phyloP scores from a whole-genome alignment of 2,329 filamentous ascomycete species.

The Penicillium sp. region DNA sequence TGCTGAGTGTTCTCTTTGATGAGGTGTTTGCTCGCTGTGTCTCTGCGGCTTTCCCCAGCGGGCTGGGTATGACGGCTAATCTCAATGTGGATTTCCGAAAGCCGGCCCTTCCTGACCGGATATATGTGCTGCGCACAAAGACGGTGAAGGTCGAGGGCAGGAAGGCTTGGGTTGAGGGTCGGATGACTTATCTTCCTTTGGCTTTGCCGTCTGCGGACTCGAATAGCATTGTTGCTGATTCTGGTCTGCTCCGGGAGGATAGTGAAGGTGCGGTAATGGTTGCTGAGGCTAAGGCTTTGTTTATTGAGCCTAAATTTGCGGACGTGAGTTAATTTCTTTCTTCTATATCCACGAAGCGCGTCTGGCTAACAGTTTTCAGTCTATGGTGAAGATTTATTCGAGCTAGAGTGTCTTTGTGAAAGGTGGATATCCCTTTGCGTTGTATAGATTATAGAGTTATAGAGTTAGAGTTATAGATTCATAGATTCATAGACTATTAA shows the following conservation, averaged over 20 bases:
- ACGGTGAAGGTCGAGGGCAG: constrained; percentile 30
- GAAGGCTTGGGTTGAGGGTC: constrained; percentile 33
- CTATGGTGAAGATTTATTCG: constrained; percentile 28
- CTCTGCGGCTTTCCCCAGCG: constrained; percentile 26
- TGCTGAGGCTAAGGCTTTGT: constrained; percentile 32
- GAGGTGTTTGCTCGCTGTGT: constrained; percentile 33
- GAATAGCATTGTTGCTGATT: constrained; percentile 6
- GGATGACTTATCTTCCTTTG: constrained; percentile 21
- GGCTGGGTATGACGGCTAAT: constrained; percentile 32
- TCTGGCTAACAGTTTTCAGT: constrained; percentile 17
- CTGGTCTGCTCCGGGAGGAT: constrained; percentile 13
- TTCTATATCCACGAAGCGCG: background rate
- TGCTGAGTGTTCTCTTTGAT: constrained; percentile 30
- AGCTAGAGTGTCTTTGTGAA: constrained; percentile 4
- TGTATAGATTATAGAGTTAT: constrained; percentile 1
- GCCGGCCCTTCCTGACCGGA: constrained; percentile 25
- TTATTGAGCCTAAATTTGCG: constrained; percentile 33
- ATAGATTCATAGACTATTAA: background rate
- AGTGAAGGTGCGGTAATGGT: constrained; percentile 24
- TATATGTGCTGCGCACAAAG: constrained; percentile 29
- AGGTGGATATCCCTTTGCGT: background rate
- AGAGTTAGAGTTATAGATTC: background rate
- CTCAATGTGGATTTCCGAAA: constrained; percentile 31
- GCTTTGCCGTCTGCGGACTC: constrained; percentile 8
- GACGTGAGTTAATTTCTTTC: constrained; percentile 19